Evolutionary conservation across 1,139 yeast genomes (phyloP), one percentile per base, ranked within the genome.

Genomic region (Casaregolazyma lundiana): DNA sequence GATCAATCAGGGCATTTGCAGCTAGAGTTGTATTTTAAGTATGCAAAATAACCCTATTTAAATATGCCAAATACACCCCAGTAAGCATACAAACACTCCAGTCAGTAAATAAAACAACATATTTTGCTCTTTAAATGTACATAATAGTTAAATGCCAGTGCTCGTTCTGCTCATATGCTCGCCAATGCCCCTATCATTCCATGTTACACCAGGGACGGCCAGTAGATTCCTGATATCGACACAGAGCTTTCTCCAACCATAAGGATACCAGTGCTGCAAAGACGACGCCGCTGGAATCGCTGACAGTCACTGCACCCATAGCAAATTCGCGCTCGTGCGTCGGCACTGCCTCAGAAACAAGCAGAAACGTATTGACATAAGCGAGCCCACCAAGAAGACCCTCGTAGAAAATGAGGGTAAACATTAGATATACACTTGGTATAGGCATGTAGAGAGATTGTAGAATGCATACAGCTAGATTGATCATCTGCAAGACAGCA

Each of bases 301-400:
- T 87, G 50, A 90, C 79, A 0, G 96, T 89, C 0, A 89, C 96
- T n/a, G 95, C 79, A 1, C 97, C 97, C 77, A 92, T 77, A 5
- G 94, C 81, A 61, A 90, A 89, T 61, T 92, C 97, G 45, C 96
- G 72, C 49, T 80, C 77, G 0, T 67, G 56, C 13, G 68, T 62
- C 0, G 77, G 68, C 0, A 80, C 73, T 1, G 77, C 72, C 52
- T 88, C 95, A 41, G 85, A 75, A 0, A 89, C 92, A 13, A 80
- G 72, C 71, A 84, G 71, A 59, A 87, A 92, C 0, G 97, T 89
- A 60, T 90, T 90, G 44, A 87, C 94, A 60, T 92, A 92, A 19
- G 92, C 80, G 2, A 85, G 77, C 1, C 98, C 97, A 1, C 97
- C 97, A 8, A 92, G 69, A 17, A 92, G 70, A 0, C 75, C 97